phyloP scores from a whole-genome alignment of 2,329 filamentous ascomycete genomes.

The Coniochaeta ligniaria region DNA sequence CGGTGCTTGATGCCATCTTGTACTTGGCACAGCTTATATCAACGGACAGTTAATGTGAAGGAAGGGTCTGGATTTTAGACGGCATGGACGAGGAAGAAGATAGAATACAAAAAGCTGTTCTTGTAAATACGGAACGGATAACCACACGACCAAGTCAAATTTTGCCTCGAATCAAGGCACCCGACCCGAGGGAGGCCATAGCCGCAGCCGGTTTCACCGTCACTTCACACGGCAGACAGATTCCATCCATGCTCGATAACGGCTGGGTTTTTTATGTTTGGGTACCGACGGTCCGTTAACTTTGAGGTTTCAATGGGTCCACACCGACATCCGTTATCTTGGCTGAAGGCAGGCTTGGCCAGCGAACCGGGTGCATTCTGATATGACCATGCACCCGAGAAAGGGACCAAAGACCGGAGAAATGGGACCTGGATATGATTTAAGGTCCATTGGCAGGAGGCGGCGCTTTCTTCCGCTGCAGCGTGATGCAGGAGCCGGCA shows the following conservation, averaged over 20 bases:
- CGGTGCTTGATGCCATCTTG: background rate
- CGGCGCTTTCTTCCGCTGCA: background rate
- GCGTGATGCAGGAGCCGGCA: background rate
- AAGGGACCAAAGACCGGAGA: background rate
- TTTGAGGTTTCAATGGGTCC: background rate
- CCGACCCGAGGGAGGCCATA: background rate
- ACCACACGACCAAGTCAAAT: background rate
- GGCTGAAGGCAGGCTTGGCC: background rate
- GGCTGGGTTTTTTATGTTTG: background rate
- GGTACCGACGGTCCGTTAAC: background rate
- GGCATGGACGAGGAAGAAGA: background rate
- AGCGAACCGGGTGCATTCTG: background rate
- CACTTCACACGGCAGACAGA: background rate
- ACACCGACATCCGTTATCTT: slow-evolving; percentile 1
- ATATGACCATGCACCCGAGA: background rate
- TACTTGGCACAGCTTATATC: background rate
- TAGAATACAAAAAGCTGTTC: background rate
- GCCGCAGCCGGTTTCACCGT: background rate
- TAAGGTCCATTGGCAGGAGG: background rate
- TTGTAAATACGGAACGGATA: background rate
- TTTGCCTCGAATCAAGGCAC: background rate
- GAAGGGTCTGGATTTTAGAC: background rate
- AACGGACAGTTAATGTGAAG: background rate
- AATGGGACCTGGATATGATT: background rate
- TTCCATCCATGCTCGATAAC: background rate